Conservation (phyloP, 1,284 basidiomycete species). For the Exsudoporus floridanus region DNA sequence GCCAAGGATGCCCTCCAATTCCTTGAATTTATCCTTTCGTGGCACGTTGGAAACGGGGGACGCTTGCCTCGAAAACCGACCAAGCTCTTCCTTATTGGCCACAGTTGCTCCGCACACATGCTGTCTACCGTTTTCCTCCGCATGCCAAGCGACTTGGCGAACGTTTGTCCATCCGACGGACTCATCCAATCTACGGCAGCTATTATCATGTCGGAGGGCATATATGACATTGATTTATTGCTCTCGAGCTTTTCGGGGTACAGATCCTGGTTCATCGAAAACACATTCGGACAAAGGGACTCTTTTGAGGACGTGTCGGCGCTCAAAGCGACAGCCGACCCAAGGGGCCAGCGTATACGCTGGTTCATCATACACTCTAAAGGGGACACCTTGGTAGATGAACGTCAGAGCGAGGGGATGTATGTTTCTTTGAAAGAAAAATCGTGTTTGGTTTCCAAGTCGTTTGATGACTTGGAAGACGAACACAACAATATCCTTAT, state of each 20-base stretch:
- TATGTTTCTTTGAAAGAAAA: conserved; percentile 49
- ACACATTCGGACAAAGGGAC: conserved; percentile 52
- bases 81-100: conserved; percentile 62
- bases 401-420: conserved; percentile 60
- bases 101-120: conserved; percentile 81
- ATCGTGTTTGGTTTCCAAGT: conserved; percentile 39
- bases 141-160: conserved; percentile 37
- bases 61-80: conserved; percentile 24
- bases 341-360: conserved; percentile 38
- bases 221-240: conserved; percentile 70
- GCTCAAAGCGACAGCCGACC: conserved; percentile 40
- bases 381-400: conserved; percentile 67
- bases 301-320: conserved; percentile 54
- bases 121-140: conserved; percentile 66
- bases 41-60: conserved; percentile 18
- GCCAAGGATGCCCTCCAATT: conserved; percentile 61
- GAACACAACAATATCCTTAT: conserved; percentile 60
- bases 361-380: conserved; percentile 76
- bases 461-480: conserved; percentile 45
- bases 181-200: conserved; percentile 52
- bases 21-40: conserved; percentile 53
- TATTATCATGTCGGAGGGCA: conserved; percentile 67
- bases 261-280: conserved; percentile 62
- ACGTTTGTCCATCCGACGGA: conserved; percentile 43
- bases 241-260: conserved; percentile 62